Conservation (phyloP, 768 basidiomycete genomes). For the Candolleomyces aberdarensis region DNA sequence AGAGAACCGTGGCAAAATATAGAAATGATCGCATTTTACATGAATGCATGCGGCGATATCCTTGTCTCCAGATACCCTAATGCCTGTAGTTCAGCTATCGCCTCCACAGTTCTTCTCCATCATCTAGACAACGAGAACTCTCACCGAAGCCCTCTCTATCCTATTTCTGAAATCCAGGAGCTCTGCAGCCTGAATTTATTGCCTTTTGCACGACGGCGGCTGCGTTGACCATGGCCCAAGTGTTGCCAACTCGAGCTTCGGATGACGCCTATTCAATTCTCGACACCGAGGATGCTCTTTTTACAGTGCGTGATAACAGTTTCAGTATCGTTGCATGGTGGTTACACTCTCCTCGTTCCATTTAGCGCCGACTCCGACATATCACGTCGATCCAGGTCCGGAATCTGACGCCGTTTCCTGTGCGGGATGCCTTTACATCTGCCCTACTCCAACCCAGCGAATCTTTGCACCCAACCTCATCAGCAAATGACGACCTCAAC, state of each 20-base stretch:
- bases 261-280: neutral
- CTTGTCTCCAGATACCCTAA: neutral
- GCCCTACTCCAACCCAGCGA: constrained; percentile 67
- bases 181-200: too few species aligned
- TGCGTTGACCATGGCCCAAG: neutral
- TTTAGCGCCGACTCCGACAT: constrained; percentile 70
- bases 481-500: constrained; percentile 71
- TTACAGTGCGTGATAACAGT: constrained; percentile 8
- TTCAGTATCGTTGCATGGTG: neutral
- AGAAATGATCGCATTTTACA: neutral
- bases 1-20: neutral
- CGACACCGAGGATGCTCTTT: neutral
- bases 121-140: neutral
- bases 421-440: constrained; percentile 73
- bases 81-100: neutral
- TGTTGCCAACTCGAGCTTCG: neutral
- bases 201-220: too few species aligned
- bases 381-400: constrained; percentile 70
- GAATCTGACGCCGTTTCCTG: constrained; percentile 83
- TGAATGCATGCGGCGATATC: neutral
- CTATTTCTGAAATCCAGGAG: too few species aligned
- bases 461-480: constrained; percentile 52
- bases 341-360: constrained; percentile 4
- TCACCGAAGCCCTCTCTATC: neutral
- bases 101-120: neutral